phyloP scores from a whole-genome alignment of 2,329 filamentous ascomycete species.

The Fusarium siculi region DNA sequence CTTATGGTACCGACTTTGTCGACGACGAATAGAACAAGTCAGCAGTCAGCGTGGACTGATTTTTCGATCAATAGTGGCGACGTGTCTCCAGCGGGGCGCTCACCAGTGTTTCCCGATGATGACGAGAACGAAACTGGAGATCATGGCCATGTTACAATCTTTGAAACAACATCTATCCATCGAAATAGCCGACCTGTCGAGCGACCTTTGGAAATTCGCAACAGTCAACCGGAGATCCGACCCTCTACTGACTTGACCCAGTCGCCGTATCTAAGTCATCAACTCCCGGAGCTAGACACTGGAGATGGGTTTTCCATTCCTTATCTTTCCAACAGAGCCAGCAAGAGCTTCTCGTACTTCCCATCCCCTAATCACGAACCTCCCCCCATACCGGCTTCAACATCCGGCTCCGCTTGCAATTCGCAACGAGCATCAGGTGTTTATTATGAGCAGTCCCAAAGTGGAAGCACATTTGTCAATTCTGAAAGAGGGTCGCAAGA shows the following conservation, averaged over 20 bases:
- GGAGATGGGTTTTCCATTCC: slow-evolving; percentile 62
- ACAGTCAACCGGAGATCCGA: slow-evolving; percentile 37
- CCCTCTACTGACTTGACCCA: slow-evolving; percentile 43
- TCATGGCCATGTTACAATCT: slow-evolving; percentile 49
- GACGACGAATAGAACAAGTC: slow-evolving; percentile 61
- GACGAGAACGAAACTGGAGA: slow-evolving; percentile 43
- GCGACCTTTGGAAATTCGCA: slow-evolving; percentile 35
- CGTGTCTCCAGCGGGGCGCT: slow-evolving; percentile 45
- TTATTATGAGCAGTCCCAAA: slow-evolving; percentile 53
- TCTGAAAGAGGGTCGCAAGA: slow-evolving; percentile 60
- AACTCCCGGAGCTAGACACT: slow-evolving; percentile 63
- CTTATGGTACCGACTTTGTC: slow-evolving; percentile 59
- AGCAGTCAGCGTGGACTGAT: slow-evolving; percentile 70
- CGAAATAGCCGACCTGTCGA: slow-evolving; percentile 39
- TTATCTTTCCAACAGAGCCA: slow-evolving; percentile 53
- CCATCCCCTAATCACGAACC: slow-evolving; percentile 62
- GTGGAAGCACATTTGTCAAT: slow-evolving; percentile 54
- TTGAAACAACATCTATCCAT: slow-evolving; percentile 45
- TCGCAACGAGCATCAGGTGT: slow-evolving; percentile 57
- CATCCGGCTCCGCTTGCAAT: slow-evolving; percentile 49
- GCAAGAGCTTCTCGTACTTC: slow-evolving; percentile 46
- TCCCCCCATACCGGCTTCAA: slow-evolving; percentile 58
- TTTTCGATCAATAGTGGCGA: slow-evolving; percentile 66
- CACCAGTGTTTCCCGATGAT: slow-evolving; percentile 45
- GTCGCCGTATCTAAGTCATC: slow-evolving; percentile 49